phyloP scores from a whole-genome alignment of 257 asterid species.

The Coffea eugenioides region DNA sequence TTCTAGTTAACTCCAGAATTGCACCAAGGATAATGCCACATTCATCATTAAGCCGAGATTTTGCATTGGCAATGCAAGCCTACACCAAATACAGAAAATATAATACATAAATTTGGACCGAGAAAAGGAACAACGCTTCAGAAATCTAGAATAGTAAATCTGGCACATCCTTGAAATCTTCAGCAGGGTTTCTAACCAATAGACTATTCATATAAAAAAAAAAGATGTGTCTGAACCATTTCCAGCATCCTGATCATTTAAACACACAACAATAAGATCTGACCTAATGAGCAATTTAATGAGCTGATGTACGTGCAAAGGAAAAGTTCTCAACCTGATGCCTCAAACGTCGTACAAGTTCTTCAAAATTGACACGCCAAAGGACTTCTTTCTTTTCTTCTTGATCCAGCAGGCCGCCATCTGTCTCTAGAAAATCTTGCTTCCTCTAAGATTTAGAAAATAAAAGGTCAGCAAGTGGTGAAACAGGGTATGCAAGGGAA shows the following conservation, averaged over 20 bases:
- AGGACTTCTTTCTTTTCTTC: conserved; percentile 57
- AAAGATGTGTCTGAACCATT: background rate
- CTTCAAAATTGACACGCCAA: conserved; percentile 94
- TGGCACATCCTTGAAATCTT: background rate
- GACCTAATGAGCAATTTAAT: background rate
- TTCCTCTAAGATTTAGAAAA: conserved; percentile 54
- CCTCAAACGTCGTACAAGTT: conserved; percentile 61
- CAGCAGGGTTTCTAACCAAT: background rate
- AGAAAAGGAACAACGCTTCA: background rate
- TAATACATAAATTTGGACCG: background rate
- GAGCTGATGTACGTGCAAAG: background rate
- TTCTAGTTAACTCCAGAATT: conserved; percentile 51
- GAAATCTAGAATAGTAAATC: background rate
- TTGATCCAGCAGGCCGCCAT: conserved; percentile 40
- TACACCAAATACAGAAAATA: conserved; percentile 18
- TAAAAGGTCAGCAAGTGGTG: conserved; percentile 20
- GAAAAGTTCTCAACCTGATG: conserved; percentile 49
- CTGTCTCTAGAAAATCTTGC: conserved; percentile 39
- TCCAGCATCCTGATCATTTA: background rate
- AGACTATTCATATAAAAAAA: background rate
- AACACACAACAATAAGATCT: background rate
- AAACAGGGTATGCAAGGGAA: conserved; percentile 15
- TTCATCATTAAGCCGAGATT: conserved; percentile 46
- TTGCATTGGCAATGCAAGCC: conserved; percentile 71
- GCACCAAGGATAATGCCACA: conserved; percentile 77